phyloP scores from a whole-genome alignment of 2,329 filamentous ascomycete species.

The Stachybotrys echinatus region DNA sequence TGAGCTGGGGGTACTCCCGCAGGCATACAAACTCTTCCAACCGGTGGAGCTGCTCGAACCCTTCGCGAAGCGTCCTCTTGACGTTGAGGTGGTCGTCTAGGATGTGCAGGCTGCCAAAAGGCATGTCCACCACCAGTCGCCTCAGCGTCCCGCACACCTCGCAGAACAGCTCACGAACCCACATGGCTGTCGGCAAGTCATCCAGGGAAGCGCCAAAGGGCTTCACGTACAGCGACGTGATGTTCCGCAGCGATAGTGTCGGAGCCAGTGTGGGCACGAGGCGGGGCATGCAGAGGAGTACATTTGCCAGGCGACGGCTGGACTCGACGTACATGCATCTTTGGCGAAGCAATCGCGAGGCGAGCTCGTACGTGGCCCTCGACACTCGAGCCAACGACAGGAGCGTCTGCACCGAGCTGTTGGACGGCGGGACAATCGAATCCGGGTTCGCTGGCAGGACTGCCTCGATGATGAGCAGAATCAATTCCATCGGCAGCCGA shows the following conservation, averaged over 20 bases:
- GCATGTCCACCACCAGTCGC: slow-evolving; percentile 42
- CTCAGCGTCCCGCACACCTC: slow-evolving; percentile 32
- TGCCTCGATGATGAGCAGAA: slow-evolving; percentile 28
- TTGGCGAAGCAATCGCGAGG: slow-evolving; percentile 35
- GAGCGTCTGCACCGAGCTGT: slow-evolving; percentile 36
- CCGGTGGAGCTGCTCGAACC: slow-evolving; percentile 33
- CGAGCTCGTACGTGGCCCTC: slow-evolving; percentile 32
- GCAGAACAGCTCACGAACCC: slow-evolving; percentile 36
- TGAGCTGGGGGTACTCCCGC: slow-evolving; percentile 38
- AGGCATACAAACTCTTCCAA: slow-evolving; percentile 45
- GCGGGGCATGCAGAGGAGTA: slow-evolving; percentile 28
- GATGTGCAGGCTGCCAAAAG: slow-evolving; percentile 36
- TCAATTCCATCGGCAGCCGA: slow-evolving; percentile 26
- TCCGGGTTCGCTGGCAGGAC: slow-evolving; percentile 24
- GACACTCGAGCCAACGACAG: slow-evolving; percentile 38
- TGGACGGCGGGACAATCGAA: slow-evolving; percentile 27
- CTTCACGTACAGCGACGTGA: slow-evolving; percentile 35
- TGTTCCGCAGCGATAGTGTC: slow-evolving; percentile 20
- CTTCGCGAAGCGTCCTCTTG: slow-evolving; percentile 35
- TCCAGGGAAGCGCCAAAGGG: slow-evolving; percentile 31
- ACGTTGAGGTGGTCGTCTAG: slow-evolving; percentile 35
- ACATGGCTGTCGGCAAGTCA: slow-evolving; percentile 31
- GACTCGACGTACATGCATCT: slow-evolving; percentile 41
- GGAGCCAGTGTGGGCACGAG: slow-evolving; percentile 21
- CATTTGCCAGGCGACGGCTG: slow-evolving; percentile 22